Percentiles rank a stretch among this genome's conserved stretches.
phyloP scores from a whole-genome alignment of 306 rosid species.

The Ormosia emarginata region DNA sequence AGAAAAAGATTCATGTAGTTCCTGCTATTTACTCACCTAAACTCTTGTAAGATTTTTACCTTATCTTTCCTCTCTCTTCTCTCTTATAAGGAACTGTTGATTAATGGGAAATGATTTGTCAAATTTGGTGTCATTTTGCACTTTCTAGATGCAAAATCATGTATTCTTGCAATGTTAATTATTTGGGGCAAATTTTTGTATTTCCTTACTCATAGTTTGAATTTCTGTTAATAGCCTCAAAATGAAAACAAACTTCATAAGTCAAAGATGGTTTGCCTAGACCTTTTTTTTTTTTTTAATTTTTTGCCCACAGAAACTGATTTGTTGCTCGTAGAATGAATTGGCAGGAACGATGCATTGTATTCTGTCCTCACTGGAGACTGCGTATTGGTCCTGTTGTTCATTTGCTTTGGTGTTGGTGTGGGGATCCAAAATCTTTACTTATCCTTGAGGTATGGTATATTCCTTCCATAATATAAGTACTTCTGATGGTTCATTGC shows the following conservation, averaged over 20 bases:
- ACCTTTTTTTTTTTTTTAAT: not conserved
- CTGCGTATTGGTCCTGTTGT: constrained; percentile 86
- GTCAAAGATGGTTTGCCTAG: not conserved
- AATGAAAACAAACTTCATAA: not conserved
- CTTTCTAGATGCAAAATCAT: not conserved
- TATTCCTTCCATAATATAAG: not conserved
- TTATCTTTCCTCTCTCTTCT: not conserved
- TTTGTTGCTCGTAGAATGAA: constrained; percentile 43
- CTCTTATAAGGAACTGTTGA: not conserved
- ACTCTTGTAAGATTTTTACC: constrained; percentile 54
- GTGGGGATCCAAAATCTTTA: constrained; percentile 67
- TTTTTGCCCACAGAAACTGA: constrained; percentile 23
- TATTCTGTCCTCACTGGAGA: constrained; percentile 84
- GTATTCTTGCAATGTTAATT: not conserved
- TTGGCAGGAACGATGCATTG: constrained; percentile 89
- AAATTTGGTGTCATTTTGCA: not conserved
- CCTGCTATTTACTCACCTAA: constrained; percentile 61
- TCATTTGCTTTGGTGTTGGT: constrained; percentile 78
- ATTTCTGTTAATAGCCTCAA: not conserved
- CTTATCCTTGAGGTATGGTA: constrained; percentile 76
- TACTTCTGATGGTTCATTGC: not conserved
- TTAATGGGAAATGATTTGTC: not conserved
- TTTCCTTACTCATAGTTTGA: not conserved
- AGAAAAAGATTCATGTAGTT: constrained; percentile 66
- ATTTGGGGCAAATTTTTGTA: not conserved